A percentile compares a stretch with the other conserved stretches of the same genome.
These are phyloP conservation scores for Ophiostoma sp. DNA, from an alignment of 2,329 filamentous ascomycete genomes.

Conservation along the genomic window DNA sequence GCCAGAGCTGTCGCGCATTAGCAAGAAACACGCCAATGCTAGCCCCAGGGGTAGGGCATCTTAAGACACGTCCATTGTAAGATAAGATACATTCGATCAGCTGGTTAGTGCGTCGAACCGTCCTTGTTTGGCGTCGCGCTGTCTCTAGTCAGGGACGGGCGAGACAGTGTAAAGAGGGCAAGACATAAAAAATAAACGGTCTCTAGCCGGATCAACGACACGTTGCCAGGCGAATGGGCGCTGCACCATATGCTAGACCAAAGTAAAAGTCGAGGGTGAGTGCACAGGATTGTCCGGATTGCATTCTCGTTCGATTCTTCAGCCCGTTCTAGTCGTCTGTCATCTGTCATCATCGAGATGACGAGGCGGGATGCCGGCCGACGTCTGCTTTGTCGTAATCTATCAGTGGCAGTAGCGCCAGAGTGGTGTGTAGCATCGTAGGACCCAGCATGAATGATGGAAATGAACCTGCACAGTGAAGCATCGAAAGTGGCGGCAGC, in stretches of 20 bases:
- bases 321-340: neutral
- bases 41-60: conserved; percentile 3
- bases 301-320: neutral
- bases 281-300: too few relatives aligned
- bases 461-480: conserved; percentile 2
- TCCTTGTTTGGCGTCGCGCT: neutral
- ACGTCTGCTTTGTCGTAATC: neutral
- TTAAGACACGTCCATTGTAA: neutral
- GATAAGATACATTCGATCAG: neutral
- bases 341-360: neutral
- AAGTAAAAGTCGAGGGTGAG: neutral
- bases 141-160: neutral
- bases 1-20: neutral
- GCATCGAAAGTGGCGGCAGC: neutral
- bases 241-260: too few relatives aligned
- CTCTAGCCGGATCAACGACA: neutral
- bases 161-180: neutral
- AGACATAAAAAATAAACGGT: neutral
- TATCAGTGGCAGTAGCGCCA: neutral
- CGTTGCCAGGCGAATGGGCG: too few relatives aligned
- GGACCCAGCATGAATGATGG: conserved; percentile 11
- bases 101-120: neutral
- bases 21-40: neutral
- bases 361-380: neutral
- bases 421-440: conserved; percentile 5